phyloP scores from a whole-genome alignment of 2,329 filamentous ascomycete species.

The Claviceps fusiformis region DNA sequence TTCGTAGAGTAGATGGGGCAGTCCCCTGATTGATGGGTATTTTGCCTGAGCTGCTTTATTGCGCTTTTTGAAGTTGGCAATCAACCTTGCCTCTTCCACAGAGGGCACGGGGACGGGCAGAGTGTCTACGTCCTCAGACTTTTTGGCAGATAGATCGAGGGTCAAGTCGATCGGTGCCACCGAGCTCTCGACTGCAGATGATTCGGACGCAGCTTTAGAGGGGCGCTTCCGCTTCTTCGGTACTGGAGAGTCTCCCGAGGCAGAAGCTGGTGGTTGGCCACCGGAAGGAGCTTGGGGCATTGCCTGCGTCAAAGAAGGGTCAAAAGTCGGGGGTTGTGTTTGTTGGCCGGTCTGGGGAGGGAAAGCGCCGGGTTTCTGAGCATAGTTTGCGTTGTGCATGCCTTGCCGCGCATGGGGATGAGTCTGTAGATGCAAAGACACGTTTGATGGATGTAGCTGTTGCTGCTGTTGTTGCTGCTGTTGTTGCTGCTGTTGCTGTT shows the following conservation, averaged over 20 bases:
- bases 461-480: too few relatives aligned
- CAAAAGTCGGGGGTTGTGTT: conserved; percentile 6
- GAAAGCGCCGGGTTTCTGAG: background rate
- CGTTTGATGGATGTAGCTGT: conserved; percentile 5
- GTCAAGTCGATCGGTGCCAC: conserved; percentile 15
- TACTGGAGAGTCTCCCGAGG: conserved; percentile 14
- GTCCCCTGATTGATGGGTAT: conserved; percentile 25
- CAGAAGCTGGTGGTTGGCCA: background rate
- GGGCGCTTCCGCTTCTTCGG: conserved; percentile 26
- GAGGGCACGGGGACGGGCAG: conserved; percentile 18
- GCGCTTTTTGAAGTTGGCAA: conserved; percentile 26
- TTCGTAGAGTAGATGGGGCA: conserved; percentile 24
- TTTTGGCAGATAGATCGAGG: conserved; percentile 16
- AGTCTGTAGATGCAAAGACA: conserved; percentile 11
- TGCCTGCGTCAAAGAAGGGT: conserved; percentile 1
- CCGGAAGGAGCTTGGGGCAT: background rate
- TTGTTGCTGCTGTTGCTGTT: conserved; percentile 1
- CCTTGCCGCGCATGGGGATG: conserved; percentile 15
- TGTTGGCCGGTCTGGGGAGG: conserved; percentile 5
- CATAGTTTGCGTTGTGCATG: conserved; percentile 8
- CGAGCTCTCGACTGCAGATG: conserved; percentile 4
- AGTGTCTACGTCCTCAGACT: conserved; percentile 21
- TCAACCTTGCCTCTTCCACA: conserved; percentile 20
- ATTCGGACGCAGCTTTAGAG: conserved; percentile 10
- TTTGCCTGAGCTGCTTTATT: conserved; percentile 23